Percentiles rank a stretch among this genome's conserved stretches.
Conservation (phyloP, 306 rosid species). For the Oxytropis ochrocephala region DNA sequence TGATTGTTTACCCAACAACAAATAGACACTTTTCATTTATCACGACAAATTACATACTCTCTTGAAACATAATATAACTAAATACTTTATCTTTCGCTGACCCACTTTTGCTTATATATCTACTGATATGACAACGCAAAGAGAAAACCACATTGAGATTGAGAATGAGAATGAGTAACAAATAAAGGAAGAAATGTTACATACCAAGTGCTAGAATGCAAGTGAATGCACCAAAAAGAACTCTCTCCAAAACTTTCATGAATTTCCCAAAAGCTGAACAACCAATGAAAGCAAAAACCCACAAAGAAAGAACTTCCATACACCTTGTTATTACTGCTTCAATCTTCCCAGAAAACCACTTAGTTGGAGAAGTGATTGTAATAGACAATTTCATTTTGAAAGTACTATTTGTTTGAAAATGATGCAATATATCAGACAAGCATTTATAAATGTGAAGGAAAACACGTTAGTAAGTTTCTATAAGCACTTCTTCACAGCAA, state of each 20-base stretch:
- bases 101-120: too few species aligned
- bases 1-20: too few species aligned
- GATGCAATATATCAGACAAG: not conserved
- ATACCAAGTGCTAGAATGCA: slow-evolving; percentile 30
- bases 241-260: slow-evolving; percentile 1
- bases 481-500: not conserved
- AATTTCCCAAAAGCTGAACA: not conserved
- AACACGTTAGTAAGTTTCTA: not conserved
- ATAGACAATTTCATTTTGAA: slow-evolving; percentile 10
- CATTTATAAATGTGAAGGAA: slow-evolving; percentile 14
- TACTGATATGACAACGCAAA: too few species aligned
- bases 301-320: not conserved
- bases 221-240: slow-evolving; percentile 21
- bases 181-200: not conserved
- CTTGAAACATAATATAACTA: too few species aligned
- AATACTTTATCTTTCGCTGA: too few species aligned
- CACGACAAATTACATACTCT: too few species aligned
- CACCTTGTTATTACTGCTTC: not conserved
- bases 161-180: not conserved
- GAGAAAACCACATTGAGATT: not conserved
- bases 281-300: not conserved
- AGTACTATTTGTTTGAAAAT: not conserved
- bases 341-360: slow-evolving; percentile 9
- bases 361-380: slow-evolving; percentile 12
- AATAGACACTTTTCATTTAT: too few species aligned